Evolutionary conservation across 192 early-diverging fungal species (phyloP).

Genomic region (Chytriomyces sp.): DNA sequence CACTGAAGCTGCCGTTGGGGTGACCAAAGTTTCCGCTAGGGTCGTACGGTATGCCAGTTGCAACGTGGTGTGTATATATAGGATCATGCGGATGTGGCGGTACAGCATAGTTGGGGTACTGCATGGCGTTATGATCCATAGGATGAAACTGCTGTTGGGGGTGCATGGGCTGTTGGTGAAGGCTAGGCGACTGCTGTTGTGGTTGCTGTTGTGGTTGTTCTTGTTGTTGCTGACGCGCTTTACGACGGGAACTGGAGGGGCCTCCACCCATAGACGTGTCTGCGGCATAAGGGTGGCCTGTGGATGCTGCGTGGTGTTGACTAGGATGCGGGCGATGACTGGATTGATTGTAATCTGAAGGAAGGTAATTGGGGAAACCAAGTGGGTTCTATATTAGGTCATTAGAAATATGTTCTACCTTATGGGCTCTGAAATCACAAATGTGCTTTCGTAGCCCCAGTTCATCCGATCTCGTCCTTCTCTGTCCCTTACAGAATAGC

Average conservation of each 20-base stretch:
- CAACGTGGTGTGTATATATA: not conserved
- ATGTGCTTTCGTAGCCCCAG: too few species aligned
- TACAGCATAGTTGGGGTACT: too few species aligned
- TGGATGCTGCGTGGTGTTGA: not conserved
- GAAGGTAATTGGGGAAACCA: too few species aligned
- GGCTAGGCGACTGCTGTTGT: not conserved
- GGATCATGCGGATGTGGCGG: too few species aligned
- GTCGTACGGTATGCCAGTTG: not conserved
- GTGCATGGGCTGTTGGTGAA: not conserved
- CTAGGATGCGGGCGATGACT: conserved; percentile 16
- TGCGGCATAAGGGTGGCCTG: too few species aligned
- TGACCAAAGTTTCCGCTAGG: conserved; percentile 2
- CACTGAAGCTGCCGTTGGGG: conserved; percentile 1
- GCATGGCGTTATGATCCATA: too few species aligned
- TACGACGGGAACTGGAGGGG: not conserved
- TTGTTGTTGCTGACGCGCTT: not conserved
- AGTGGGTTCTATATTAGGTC: too few species aligned
- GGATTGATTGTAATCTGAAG: conserved; percentile 10
- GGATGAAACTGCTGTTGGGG: conserved; percentile 16
- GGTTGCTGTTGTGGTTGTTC: conserved; percentile 1
- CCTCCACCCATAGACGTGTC: conserved; percentile 15
- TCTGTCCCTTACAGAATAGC: too few species aligned
- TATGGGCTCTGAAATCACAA: too few species aligned
- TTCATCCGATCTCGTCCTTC: too few species aligned
- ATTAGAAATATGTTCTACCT: too few species aligned